Base-by-base conservation (phyloP, 2,329 filamentous ascomycete species). In the Fusarium sp. region DNA sequence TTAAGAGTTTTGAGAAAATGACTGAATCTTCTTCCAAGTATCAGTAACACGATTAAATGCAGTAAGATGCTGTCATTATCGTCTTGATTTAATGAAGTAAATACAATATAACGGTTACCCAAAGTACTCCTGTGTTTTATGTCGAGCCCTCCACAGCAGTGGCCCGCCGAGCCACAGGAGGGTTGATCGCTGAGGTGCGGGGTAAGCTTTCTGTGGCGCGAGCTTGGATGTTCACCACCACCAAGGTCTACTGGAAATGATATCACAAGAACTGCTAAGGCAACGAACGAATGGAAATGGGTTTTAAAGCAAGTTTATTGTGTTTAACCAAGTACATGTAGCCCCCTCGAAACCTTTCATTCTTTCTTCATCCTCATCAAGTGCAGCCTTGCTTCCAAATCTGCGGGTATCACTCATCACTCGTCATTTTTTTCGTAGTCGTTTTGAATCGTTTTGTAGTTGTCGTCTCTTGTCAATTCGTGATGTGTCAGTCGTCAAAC, bases 281-380 rank as follows among this genome's bases (percentile, higher is more conserved):
- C 26, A 39, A 38, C 25, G 19, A 19, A 13, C 10, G 28, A 25
- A 32, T 13, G 19, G 6, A 15, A 15, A 45, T 35, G 12, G 12
- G 26, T 28, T 28, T 28, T 19, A 28, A 28, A 3, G 12, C 12
- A 10, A 28, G 44, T 13, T 11, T 32, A 25, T 61, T 19, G 19
- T 19, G 19, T 19, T 59, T 9, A 35, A 61, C 13, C 41, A 57
- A 31, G 32, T 42, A 51, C 34, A 22, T 22, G 29, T 22, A 15
- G 19, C 22, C 11, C n/a, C 24, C 8, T 35, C 32, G 15, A 45
- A 29, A 26, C 13, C 19, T 40, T 24, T 6, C 25, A 12, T 29
- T 44, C 22, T 29, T 10, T 4, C 35, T n/a, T 10, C 12, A 4
- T 40, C 15, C 12, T 40, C 38, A 25, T 26, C 11, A 40, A 8